These are phyloP conservation scores for Gremmenia infestans DNA, from an alignment of 2,329 filamentous ascomycete genomes.

Conservation along the genomic window DNA sequence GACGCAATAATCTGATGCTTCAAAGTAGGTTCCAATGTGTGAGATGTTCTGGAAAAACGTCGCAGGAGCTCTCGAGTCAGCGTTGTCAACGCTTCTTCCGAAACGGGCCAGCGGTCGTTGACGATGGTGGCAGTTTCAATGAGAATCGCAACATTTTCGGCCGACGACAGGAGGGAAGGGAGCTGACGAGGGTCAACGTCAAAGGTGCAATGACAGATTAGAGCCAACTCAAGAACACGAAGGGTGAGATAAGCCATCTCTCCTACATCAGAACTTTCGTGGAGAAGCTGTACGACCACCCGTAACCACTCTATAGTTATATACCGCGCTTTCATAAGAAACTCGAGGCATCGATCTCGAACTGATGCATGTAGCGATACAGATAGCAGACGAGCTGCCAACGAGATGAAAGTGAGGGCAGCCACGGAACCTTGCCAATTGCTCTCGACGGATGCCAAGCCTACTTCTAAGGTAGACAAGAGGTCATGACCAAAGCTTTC, in stretches of 20 bases:
- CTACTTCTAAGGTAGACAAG: slow-evolving; percentile 30
- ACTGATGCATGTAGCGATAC: slow-evolving; percentile 28
- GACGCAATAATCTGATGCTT: slow-evolving; percentile 15
- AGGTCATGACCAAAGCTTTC: slow-evolving; percentile 32
- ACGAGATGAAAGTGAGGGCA: slow-evolving; percentile 35
- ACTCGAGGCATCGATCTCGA: slow-evolving; percentile 24
- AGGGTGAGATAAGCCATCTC: slow-evolving; percentile 31
- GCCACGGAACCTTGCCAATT: slow-evolving; percentile 47
- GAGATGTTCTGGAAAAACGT: slow-evolving; percentile 10
- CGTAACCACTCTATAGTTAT: slow-evolving; percentile 38
- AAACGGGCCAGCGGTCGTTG: slow-evolving; percentile 27
- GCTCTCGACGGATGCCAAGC: slow-evolving; percentile 34
- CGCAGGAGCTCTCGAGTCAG: background rate
- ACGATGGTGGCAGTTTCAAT: slow-evolving; percentile 36
- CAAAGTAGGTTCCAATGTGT: slow-evolving; percentile 21
- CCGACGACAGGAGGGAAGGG: slow-evolving; percentile 21
- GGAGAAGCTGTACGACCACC: slow-evolving; percentile 8
- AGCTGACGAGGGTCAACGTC: slow-evolving; percentile 35
- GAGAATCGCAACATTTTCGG: slow-evolving; percentile 31
- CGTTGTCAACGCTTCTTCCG: slow-evolving; percentile 23
- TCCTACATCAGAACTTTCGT: slow-evolving; percentile 17
- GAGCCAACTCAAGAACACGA: slow-evolving; percentile 34
- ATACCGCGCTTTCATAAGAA: slow-evolving; percentile 31
- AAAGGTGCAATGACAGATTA: slow-evolving; percentile 40
- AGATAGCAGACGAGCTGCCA: slow-evolving; percentile 39